These are phyloP conservation scores for Mucor irregularis DNA, from an alignment of 371 early-diverging fungal species.

Conservation along the genomic window DNA sequence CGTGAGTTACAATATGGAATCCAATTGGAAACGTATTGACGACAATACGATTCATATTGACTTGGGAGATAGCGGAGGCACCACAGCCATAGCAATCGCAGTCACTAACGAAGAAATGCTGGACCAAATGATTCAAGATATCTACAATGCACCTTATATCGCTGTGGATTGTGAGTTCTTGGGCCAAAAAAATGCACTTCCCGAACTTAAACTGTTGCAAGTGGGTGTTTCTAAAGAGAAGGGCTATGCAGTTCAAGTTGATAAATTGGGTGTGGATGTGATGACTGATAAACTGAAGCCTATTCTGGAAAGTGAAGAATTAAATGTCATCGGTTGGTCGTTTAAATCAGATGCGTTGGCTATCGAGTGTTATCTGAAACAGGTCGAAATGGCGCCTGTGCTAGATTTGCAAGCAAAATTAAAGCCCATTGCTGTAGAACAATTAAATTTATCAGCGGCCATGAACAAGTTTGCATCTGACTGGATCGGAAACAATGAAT, in stretches of 20 bases:
- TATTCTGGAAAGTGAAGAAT: constrained; percentile 14
- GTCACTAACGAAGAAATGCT: constrained; percentile 29
- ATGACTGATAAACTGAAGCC: constrained; percentile 24
- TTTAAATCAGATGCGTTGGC: constrained; percentile 39
- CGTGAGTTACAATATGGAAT: constrained; percentile 8
- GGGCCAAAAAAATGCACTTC: constrained; percentile 24
- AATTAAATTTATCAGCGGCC: constrained; percentile 30
- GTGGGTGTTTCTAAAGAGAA: constrained; percentile 32
- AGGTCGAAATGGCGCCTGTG: constrained; percentile 20
- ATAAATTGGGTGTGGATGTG: constrained; percentile 35
- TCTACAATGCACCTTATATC: constrained; percentile 9
- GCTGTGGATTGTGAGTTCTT: constrained; percentile 50
- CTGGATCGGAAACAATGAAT: constrained; percentile 37
- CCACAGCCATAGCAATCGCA: constrained; percentile 24
- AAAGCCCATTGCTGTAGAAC: constrained; percentile 22
- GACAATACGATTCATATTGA: constrained; percentile 6
- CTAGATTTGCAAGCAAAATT: constrained; percentile 46
- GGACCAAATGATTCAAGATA: constrained; percentile 16
- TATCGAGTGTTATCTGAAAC: constrained; percentile 32
- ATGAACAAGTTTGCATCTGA: constrained; percentile 23
- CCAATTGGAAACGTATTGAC: constrained; percentile 28
- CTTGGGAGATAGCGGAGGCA: neutral
- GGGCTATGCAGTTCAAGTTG: constrained; percentile 48
- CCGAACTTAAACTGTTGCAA: constrained; percentile 44
- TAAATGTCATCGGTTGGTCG: constrained; percentile 40